Conservation (phyloP, 2,329 filamentous ascomycete genomes). For the Fusarium nurragi region DNA sequence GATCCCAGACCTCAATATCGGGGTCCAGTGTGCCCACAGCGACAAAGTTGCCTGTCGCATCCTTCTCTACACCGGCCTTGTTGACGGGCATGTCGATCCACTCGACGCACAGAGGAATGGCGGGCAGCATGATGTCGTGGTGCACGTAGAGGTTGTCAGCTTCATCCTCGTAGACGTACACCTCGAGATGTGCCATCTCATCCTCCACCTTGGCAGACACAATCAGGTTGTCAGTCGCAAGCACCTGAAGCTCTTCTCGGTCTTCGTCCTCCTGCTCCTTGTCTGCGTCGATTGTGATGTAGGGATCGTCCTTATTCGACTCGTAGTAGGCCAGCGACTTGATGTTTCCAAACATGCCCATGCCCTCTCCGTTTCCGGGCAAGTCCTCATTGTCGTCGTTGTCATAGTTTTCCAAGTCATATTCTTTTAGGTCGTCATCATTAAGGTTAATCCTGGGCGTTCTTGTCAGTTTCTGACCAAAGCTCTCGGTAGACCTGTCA, state of each 20-base stretch:
- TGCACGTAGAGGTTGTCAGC: constrained; percentile 98
- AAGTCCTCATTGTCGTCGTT: constrained; percentile 71
- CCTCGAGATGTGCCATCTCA: constrained; percentile 93
- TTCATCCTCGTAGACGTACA: constrained; percentile 96
- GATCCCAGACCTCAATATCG: constrained; percentile 98
- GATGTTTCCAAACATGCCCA: constrained; percentile 95
- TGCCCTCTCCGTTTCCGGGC: constrained; percentile 68
- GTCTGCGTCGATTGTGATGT: constrained; percentile 86
- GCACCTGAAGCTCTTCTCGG: constrained; percentile 89
- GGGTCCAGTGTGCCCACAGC: constrained; percentile 97
- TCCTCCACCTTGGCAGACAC: constrained; percentile 95
- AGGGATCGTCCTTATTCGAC: constrained; percentile 93
- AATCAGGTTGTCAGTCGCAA: constrained; percentile 92
- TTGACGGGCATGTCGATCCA: constrained; percentile 95
- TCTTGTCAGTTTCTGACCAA: constrained; percentile 19
- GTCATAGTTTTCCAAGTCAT: constrained; percentile 96
- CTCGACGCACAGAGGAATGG: constrained; percentile 93
- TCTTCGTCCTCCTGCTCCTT: constrained; percentile 82
- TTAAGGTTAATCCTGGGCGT: constrained; percentile 57
- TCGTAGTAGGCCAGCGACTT: constrained; percentile 94
- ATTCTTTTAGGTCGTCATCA: constrained; percentile 94
- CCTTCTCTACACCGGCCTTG: constrained; percentile 68
- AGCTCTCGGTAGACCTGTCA: neutral
- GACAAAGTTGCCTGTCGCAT: constrained; percentile 85
- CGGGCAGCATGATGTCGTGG: constrained; percentile 98